Base-by-base conservation (phyloP, 441 rosid genomes). In the Sinapis alba region DNA sequence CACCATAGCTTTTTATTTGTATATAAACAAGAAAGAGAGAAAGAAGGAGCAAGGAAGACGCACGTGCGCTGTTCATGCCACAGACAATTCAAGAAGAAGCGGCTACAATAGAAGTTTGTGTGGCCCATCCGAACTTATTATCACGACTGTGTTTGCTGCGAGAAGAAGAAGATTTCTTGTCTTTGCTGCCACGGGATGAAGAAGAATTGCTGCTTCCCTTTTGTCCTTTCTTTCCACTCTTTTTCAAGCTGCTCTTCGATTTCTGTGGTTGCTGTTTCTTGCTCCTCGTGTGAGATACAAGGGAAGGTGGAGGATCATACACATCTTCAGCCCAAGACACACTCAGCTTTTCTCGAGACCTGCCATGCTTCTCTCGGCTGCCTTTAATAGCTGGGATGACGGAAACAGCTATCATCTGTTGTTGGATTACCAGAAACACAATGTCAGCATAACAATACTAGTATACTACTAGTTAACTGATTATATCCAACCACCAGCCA, bases 291-390 rank as follows among this genome's bases (percentile, higher is more conserved):
- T 93, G 97, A 56, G 91, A 86, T 26, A 84, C 77, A 15, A 90
- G 83, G 16, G 95, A 83, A 3, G 97, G 97, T 47, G 79, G 78
- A 5, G 99, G 99, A 81, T 96, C 99, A 41, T 91, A 90, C 58
- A 96, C 98, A 65, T 93, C 97, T 53, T 95, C 87, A 3, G 99
- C 96, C 99, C 98, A 96, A 36, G 85, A 78, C 62, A 96, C 96
- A 0, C 70, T 78, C 71, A 88, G 82, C 80, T 84, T 84, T 80
- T 68, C 62, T 0, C 83, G 69, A 15, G 87, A n/a, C 50, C 61
- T 75, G 6, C 90, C 96, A 64, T 69, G 80, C 73, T 84, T 91
- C 77, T 87, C 90, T 7, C 97, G 89, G 79, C 90, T 78, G 13
- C 98, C 99, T 84, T 89, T 96, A 60, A 93, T 75, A 50, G 97